A percentile compares a stretch with the other conserved stretches of the same genome.
These are phyloP conservation scores for Wickerhamomyces sydowiorum DNA, from an alignment of 805 yeast species.

Conservation along the genomic window DNA sequence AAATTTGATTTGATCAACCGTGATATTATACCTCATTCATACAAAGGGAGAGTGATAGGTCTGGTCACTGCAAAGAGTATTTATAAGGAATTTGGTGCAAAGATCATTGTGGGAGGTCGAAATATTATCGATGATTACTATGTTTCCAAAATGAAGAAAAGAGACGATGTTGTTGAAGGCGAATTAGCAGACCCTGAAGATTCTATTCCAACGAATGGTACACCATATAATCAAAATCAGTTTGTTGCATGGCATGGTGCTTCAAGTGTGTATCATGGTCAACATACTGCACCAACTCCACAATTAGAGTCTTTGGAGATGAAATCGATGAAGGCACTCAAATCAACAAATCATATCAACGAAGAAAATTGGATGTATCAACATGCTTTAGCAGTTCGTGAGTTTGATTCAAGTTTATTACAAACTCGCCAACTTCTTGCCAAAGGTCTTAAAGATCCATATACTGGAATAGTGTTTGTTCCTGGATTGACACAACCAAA, in stretches of 20 bases:
- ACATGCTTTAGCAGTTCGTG: constrained; percentile 73
- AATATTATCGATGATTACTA: constrained; percentile 86
- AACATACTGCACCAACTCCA: constrained; percentile 16
- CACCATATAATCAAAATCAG: constrained; percentile 40
- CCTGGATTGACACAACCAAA: constrained; percentile 75
- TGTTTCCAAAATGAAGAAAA: constrained; percentile 44
- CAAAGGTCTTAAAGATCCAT: constrained; percentile 69
- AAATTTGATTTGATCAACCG: constrained; percentile 78
- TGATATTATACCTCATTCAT: constrained; percentile 80
- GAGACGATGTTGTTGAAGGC: constrained; percentile 64
- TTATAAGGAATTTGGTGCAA: constrained; percentile 88
- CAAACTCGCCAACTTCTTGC: constrained; percentile 50
- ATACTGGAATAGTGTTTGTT: constrained; percentile 74
- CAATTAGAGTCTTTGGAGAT: constrained; percentile 16
- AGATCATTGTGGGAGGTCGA: constrained; percentile 72
- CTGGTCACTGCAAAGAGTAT: constrained; percentile 87
- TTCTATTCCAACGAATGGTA: constrained; percentile 34
- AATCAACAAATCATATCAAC: constrained; percentile 26
- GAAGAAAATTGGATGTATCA: constrained; percentile 83
- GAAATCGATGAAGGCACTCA: constrained; percentile 18
- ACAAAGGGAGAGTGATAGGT: constrained; percentile 85
- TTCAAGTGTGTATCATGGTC: constrained; percentile 31
- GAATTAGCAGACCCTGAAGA: constrained; percentile 68
- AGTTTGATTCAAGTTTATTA: constrained; percentile 58
- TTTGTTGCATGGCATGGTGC: constrained; percentile 52